phyloP scores from a whole-genome alignment of 352 stramenopile genomes.

The Pythium graminicola region DNA sequence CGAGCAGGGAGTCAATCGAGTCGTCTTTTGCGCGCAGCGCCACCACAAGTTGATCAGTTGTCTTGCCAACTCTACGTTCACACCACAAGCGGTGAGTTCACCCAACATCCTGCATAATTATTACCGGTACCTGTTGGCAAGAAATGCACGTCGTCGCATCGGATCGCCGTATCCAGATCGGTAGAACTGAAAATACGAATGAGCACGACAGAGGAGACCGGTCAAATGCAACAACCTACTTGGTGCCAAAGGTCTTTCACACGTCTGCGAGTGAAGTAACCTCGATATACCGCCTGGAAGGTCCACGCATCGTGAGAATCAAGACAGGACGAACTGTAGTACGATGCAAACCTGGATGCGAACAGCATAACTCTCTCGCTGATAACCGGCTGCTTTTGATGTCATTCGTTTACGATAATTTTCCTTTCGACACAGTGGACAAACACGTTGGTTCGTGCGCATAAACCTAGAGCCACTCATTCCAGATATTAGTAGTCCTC shows the following conservation, averaged over 20 bases:
- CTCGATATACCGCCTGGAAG: conserved; percentile 8
- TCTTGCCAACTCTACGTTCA: conserved; percentile 39
- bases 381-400: conserved; percentile 34
- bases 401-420: conserved; percentile 77
- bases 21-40: conserved; percentile 62
- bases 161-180: conserved; percentile 49
- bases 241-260: conserved; percentile 14
- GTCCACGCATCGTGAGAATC: too few relatives aligned
- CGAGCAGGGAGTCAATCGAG: conserved; percentile 76
- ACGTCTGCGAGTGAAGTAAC: neutral
- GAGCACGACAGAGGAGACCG: neutral
- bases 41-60: conserved; percentile 46
- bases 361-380: conserved; percentile 47
- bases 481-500: neutral
- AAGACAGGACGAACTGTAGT: neutral
- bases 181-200: conserved; percentile 46
- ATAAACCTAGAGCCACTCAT: conserved; percentile 36
- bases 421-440: conserved; percentile 76
- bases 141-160: conserved; percentile 43
- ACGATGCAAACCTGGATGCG: conserved; percentile 41
- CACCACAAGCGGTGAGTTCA: neutral
- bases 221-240: neutral
- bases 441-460: conserved; percentile 68
- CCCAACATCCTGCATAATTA: neutral
- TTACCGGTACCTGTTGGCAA: conserved; percentile 47